Percentiles rank a stretch among this genome's conserved stretches.
Conservation (phyloP, 768 basidiomycete species). For the Cubamyces sp. region DNA sequence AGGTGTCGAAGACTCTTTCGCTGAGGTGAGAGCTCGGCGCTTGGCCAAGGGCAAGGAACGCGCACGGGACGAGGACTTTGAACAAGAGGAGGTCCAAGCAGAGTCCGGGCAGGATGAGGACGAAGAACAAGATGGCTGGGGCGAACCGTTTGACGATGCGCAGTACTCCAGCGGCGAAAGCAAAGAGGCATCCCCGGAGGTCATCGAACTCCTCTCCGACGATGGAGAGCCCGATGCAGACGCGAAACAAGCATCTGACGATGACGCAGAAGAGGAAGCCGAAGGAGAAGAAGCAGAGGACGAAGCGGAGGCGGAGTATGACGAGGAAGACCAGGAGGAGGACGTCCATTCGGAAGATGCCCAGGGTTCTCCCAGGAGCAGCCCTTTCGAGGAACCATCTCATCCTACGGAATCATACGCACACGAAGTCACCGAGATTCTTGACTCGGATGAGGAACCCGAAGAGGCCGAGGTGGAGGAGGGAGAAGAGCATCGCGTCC, state of each 20-base stretch:
- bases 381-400: slow-evolving; percentile 8
- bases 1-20: slow-evolving; percentile 57
- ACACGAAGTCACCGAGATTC: slow-evolving; percentile 11
- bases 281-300: slow-evolving; percentile 5
- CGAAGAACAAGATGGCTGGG: slow-evolving; percentile 19
- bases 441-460: slow-evolving; percentile 18
- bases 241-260: not conserved
- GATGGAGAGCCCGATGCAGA: slow-evolving; percentile 23
- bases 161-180: slow-evolving; percentile 37
- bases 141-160: slow-evolving; percentile 30
- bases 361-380: not conserved
- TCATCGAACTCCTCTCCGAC: slow-evolving; percentile 33
- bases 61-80: slow-evolving; percentile 61
- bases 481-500: not conserved
- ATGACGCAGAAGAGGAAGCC: not conserved
- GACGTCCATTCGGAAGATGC: slow-evolving; percentile 23
- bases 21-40: slow-evolving; percentile 53
- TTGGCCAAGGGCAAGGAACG: slow-evolving; percentile 69
- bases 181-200: slow-evolving; percentile 32
- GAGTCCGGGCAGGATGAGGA: slow-evolving; percentile 29
- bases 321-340: slow-evolving; percentile 9
- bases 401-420: not conserved
- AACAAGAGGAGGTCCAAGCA: slow-evolving; percentile 36
- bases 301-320: not conserved
- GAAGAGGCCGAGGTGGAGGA: slow-evolving; percentile 6